These are phyloP conservation scores for Boechera stricta DNA, from an alignment of 345 rosid genomes.

Conservation along the genomic window DNA sequence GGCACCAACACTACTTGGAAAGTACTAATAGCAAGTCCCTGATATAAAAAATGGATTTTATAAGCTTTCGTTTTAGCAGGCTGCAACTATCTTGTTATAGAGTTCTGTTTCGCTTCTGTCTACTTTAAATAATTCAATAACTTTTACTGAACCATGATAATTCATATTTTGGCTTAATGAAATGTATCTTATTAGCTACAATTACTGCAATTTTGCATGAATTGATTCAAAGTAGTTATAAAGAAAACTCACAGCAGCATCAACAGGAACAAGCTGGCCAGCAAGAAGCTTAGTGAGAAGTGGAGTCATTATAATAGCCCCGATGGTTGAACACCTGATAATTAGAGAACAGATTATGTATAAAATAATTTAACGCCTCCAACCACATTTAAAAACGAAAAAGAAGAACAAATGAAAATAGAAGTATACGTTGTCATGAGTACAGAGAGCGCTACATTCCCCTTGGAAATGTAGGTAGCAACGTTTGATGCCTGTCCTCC, in stretches of 20 bases:
- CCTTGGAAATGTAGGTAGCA: constrained; percentile 94
- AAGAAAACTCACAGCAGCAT: constrained; percentile 75
- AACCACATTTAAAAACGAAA: constrained; percentile 26
- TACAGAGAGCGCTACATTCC: constrained; percentile 96
- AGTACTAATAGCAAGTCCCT: constrained; percentile 96
- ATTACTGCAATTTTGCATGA: background rate
- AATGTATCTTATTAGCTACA: constrained; percentile 13
- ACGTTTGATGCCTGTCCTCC: constrained; percentile 98
- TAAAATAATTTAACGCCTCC: background rate
- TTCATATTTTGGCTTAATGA: constrained; percentile 1
- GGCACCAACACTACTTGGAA: constrained; percentile 97
- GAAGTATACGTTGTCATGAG: constrained; percentile 91
- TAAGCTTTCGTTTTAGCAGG: background rate
- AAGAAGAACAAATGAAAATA: constrained; percentile 10
- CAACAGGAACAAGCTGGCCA: constrained; percentile 98
- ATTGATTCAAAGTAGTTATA: background rate
- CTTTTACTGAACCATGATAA: background rate
- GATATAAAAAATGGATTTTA: constrained; percentile 35
- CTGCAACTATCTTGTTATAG: constrained; percentile 1
- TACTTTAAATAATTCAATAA: constrained; percentile 16
- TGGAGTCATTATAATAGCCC: constrained; percentile 98
- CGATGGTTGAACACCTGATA: constrained; percentile 90
- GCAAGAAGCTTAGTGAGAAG: constrained; percentile 98
- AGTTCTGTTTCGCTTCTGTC: background rate
- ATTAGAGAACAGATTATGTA: background rate